A percentile compares a stretch with the other conserved stretches of the same genome.
phyloP scores from a whole-genome alignment of 164 flowering plant genomes.

The Vitis vinifera region ASM3070453v1 NC_081817.1:28623501-28624000 shows the following conservation, averaged over 20 bases:
- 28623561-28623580: constrained; percentile 13
- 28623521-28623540: constrained; percentile 9
- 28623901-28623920: constrained; percentile 1
- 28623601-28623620: constrained; percentile 2
- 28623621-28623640: neutral
- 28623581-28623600: neutral
- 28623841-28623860: constrained; percentile 4
- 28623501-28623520: constrained; percentile 3
- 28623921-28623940: constrained; percentile 1
- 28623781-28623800: neutral
- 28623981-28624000: neutral
- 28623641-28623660: neutral
- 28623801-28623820: neutral
- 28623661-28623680: neutral
- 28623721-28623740: constrained; percentile 4
- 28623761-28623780: constrained; percentile 9
- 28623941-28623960: constrained; percentile 3
- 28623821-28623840: neutral
- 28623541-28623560: constrained; percentile 3
- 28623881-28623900: constrained; percentile 1
- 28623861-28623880: constrained; percentile 4
- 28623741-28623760: constrained; percentile 9
- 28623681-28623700: neutral
- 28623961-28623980: constrained; percentile 1
- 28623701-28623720: neutral